A percentile compares a stretch with the other conserved stretches of the same genome.
Conservation (phyloP, 495 filamentous ascomycete genomes). For the Staphylotrichum tortipilum region DNA sequence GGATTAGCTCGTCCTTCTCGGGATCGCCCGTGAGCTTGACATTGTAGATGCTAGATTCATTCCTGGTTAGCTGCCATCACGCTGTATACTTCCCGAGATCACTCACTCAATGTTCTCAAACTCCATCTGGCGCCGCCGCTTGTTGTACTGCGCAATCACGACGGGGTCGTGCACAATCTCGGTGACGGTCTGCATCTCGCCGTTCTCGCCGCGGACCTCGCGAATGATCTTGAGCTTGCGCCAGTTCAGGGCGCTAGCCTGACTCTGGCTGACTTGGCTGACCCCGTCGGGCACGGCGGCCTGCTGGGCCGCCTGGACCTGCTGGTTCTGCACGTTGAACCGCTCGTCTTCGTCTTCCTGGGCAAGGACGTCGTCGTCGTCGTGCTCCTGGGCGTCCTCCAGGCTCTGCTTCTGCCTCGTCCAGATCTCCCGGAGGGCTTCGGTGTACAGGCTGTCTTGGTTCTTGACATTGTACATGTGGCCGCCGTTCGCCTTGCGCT, state of each 20-base stretch:
- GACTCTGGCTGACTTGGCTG: conserved; percentile 79
- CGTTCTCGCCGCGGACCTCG: conserved; percentile 50
- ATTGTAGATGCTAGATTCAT: conserved; percentile 35
- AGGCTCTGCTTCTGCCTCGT: conserved; percentile 73
- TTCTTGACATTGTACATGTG: conserved; percentile 95
- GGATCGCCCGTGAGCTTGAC: conserved; percentile 62
- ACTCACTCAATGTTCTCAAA: conserved; percentile 60
- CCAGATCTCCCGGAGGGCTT: conserved; percentile 84
- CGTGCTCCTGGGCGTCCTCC: conserved; percentile 43
- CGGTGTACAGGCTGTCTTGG: conserved; percentile 83
- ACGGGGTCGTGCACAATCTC: conserved; percentile 63
- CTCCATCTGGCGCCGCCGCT: conserved; percentile 45
- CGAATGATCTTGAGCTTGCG: conserved; percentile 68
- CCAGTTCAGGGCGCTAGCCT: conserved; percentile 56
- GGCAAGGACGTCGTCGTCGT: conserved; percentile 59
- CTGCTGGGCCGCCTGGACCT: conserved; percentile 27
- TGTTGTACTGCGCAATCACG: conserved; percentile 59
- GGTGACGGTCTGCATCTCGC: conserved; percentile 48
- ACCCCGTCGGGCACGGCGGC: conserved; percentile 54
- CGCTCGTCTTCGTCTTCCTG: conserved; percentile 49
- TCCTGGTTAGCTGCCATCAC: background rate
- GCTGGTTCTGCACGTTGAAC: conserved; percentile 40
- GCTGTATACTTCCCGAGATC: no score
- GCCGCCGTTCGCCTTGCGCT: conserved; percentile 80
- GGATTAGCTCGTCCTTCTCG: conserved; percentile 41